Evolutionary conservation across 495 filamentous ascomycete species (phyloP), one percentile per base, ranked within the genome.

Genomic region (Xylaria scruposa): DNA sequence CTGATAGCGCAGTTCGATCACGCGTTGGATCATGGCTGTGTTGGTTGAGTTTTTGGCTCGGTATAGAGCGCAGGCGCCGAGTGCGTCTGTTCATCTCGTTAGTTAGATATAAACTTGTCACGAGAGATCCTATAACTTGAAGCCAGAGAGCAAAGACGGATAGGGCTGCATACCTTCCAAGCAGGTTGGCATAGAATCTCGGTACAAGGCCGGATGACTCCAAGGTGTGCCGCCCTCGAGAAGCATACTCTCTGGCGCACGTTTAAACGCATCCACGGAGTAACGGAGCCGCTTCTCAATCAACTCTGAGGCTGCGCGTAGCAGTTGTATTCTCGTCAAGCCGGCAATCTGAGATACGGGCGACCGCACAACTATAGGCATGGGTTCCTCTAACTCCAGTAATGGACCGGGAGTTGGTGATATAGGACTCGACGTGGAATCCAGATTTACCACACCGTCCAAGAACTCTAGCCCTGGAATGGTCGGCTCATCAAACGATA

Each of bases 181-280:
- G 4, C 70, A 78, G 24, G 73, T 71, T 0, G 87, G 87, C 85
- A 88, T 87, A 8, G 75, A 62, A 19, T 81, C 78, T 49, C 78
- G 74, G 68, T 88, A 88, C 0, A 89, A 76, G 17, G 79, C 74
- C 1, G 76, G 80, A 72, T 89, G 86, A 67, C 80, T 81, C 86
- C 86, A 89, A 0, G 83, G 83, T 0, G 83, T 87, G 64, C 80
- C 78, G 53, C 81, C 85, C 73, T 86, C 79, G 3, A 78, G 67
- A 1, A 87, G 84, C 83, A 88, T 85, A 72, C 78, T 85, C 38
- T 74, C 78, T 0, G 86, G 84, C 13, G 83, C 78, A 4, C 77
- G 71, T 38, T 80, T 81, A 7, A 86, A 75, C 17, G 72, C 72
- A 65, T 84, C 82, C 24, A 89, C 79, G 10, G 84, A 75, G 72